phyloP scores from a whole-genome alignment of 495 filamentous ascomycete species.

The Trichocladium uniseriatum region DNA sequence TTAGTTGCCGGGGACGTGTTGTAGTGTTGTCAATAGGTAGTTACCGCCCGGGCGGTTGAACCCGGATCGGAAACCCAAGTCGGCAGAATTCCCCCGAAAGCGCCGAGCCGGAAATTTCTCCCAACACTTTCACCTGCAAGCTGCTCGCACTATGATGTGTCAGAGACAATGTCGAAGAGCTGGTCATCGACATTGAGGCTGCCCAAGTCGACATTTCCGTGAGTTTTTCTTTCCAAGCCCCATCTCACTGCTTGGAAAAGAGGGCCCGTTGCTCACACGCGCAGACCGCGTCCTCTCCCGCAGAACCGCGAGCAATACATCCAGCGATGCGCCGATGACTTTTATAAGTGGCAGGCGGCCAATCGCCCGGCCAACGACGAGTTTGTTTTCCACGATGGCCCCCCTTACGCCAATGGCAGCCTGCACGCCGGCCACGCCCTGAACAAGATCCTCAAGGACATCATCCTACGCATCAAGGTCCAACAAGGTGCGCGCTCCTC shows the following conservation, averaged over 20 bases:
- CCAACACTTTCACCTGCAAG: neutral
- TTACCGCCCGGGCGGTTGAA: too few relatives aligned
- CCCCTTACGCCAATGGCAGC: conserved; percentile 92
- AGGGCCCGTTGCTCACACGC: conserved; percentile 11
- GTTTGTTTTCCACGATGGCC: conserved; percentile 91
- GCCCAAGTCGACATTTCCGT: conserved; percentile 42
- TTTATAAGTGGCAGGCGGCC: conserved; percentile 75
- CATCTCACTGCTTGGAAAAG: too few relatives aligned
- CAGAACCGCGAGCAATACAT: conserved; percentile 52
- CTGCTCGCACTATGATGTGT: conserved; percentile 13
- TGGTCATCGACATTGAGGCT: conserved; percentile 42
- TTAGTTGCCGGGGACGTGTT: too few relatives aligned
- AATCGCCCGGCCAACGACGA: conserved; percentile 47
- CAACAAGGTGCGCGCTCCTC: conserved; percentile 46
- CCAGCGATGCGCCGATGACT: conserved; percentile 69
- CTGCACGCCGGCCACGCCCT: conserved; percentile 95
- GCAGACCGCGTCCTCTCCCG: conserved; percentile 39
- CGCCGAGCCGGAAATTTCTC: too few relatives aligned
- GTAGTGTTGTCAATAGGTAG: too few relatives aligned
- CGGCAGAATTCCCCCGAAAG: too few relatives aligned
- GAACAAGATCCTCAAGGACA: conserved; percentile 96
- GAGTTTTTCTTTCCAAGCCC: too few relatives aligned
- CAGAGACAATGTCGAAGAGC: conserved; percentile 37
- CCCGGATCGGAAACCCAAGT: too few relatives aligned
- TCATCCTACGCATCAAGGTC: conserved; percentile 72